Evolutionary conservation across 2,329 filamentous ascomycete species (phyloP), one percentile per base, ranked within the genome.

Genomic region (Monilinia fructicola): DNA sequence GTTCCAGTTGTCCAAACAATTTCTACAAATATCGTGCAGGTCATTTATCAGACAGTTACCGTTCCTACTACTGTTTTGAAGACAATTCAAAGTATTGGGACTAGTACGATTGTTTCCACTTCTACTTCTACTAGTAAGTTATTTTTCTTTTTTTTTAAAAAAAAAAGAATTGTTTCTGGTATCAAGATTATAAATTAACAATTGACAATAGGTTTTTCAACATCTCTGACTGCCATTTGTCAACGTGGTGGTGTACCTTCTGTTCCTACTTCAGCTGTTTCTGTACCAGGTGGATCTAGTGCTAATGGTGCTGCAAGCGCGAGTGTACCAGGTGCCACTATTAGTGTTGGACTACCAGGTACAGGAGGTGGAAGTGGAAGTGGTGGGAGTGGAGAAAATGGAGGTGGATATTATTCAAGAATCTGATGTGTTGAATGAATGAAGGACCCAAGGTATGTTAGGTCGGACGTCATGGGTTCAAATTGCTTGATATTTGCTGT

Each of bases 1-100:
- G n/a, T 61, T 38, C 31, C 44, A 40, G 28, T 61, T 38, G 58
- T 61, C 26, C n/a, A 61, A 38, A 61, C 58, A 5, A 61, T 61
- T 14, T 50, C n/a, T 5, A 61, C 58, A 12, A 40, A 50, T 40
- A 12, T 50, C 26, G 58, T 61, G 21, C 58, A 61, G 4, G 44
- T 50, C 23, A 26, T 61, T 21, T 61, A 61, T 38, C 46, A 48
- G 10, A 61, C 58, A 4, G 7, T 61, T 50, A 61, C 58, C 16
- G 18, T 60, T 11, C 56, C 56, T 12, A 61, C 58, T 38, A 61
- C 58, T 26, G 58, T 61, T 9, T 50, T 61, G 14, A 61, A 40
- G 58, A 61, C 58, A 1, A 52, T n/a, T 61, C 58, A 61, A 52
- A 61, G 58, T 26, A 61, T 16, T 12, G 58, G 44, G 21, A 26